Evolutionary conservation across 192 early-diverging fungal species (phyloP).

Genomic region (Coemansia furcata): DNA sequence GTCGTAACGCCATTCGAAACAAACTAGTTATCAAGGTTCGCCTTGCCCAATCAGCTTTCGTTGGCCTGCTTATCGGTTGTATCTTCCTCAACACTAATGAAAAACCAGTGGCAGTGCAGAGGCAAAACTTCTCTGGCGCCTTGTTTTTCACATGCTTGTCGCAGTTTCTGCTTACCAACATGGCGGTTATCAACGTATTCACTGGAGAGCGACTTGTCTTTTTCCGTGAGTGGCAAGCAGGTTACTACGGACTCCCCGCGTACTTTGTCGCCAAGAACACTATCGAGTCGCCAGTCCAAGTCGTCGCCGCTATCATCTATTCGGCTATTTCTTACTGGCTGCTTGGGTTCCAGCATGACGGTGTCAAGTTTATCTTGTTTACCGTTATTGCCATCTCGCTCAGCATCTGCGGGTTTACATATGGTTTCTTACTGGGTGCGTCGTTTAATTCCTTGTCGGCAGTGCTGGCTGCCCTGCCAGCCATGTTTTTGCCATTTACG

Average conservation of each 20-base stretch:
- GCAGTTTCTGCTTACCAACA: slow-evolving; percentile 45
- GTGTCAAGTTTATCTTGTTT: slow-evolving; percentile 46
- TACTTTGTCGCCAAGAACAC: slow-evolving; percentile 59
- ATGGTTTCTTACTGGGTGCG: slow-evolving; percentile 56
- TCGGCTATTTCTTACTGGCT: slow-evolving; percentile 56
- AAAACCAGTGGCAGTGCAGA: slow-evolving; percentile 22
- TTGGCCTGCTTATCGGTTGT: slow-evolving; percentile 56
- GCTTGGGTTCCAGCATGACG: slow-evolving; percentile 51
- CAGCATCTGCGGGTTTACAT: slow-evolving; percentile 52
- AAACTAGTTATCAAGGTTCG: slow-evolving; percentile 51
- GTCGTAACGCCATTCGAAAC: slow-evolving; percentile 54
- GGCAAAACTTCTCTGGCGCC: slow-evolving; percentile 56
- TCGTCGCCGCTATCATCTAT: slow-evolving; percentile 50
- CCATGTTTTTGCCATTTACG: slow-evolving; percentile 57
- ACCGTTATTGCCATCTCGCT: slow-evolving; percentile 30
- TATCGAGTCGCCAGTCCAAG: slow-evolving; percentile 57
- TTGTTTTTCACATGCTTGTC: slow-evolving; percentile 55
- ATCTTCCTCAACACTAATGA: slow-evolving; percentile 54
- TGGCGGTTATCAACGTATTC: slow-evolving; percentile 56
- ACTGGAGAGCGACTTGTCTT: slow-evolving; percentile 57
- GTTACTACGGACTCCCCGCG: slow-evolving; percentile 57
- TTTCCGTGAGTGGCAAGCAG: slow-evolving; percentile 55
- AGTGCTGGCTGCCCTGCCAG: slow-evolving; percentile 49
- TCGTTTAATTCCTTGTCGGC: slow-evolving; percentile 48
- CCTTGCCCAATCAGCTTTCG: slow-evolving; percentile 42